phyloP scores from a whole-genome alignment of 345 rosid genomes.

The Rhodomyrtus tomentosa region DNA sequence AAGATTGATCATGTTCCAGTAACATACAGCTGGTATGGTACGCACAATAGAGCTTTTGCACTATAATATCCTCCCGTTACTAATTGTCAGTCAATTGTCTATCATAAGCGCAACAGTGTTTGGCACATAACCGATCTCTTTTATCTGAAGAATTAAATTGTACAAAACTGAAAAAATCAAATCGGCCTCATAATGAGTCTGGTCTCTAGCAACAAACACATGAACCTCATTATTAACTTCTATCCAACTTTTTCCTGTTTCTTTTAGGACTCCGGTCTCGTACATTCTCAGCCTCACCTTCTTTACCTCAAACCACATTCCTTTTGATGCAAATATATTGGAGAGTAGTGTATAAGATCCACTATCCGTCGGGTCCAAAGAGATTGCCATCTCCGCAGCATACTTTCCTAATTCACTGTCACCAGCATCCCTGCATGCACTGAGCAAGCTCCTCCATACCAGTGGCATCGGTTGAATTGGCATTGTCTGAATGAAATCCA shows the following conservation, averaged over 20 bases:
- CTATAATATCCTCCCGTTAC: background rate
- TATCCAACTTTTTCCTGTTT: conserved; percentile 73
- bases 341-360: conserved; percentile 56
- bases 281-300: conserved; percentile 59
- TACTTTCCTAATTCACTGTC: conserved; percentile 43
- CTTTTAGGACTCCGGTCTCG: conserved; percentile 43
- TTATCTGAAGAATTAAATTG: conserved; percentile 39
- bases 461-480: conserved; percentile 35
- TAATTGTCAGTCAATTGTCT: background rate
- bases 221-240: conserved; percentile 25
- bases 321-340: conserved; percentile 50
- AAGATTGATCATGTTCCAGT: background rate
- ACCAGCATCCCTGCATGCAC: conserved; percentile 38
- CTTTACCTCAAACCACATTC: conserved; percentile 65
- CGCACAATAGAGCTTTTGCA: background rate
- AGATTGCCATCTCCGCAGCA: conserved; percentile 65
- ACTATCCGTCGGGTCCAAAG: conserved; percentile 46
- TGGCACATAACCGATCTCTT: conserved; percentile 14
- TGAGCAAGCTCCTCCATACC: conserved; percentile 68
- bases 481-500: conserved; percentile 47
- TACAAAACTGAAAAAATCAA: conserved; percentile 27
- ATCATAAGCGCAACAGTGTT: background rate
- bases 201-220: conserved; percentile 49
- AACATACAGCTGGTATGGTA: background rate
- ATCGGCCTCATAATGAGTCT: conserved; percentile 22